Evolutionary conservation across 805 yeast species (phyloP), one percentile per base, ranked within the genome.

Genomic region (Kuraishia capsulata): DNA sequence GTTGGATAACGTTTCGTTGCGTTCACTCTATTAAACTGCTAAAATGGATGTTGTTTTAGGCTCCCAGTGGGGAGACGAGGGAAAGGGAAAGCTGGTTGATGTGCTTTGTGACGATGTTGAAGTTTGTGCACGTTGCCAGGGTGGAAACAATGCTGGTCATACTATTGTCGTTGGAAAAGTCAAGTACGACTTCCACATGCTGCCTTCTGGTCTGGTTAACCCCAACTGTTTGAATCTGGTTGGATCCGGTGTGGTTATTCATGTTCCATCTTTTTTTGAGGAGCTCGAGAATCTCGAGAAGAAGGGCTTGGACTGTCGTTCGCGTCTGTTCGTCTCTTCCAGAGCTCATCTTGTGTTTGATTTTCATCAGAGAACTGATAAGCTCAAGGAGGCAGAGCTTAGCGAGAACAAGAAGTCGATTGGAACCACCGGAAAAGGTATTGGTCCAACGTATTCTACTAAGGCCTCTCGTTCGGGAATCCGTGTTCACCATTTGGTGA

Each of bases 21-120:
- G 31, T 13, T 28, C 14, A 28, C 31, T 11, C 17, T 5, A 28
- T 8, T 28, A n/a, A n/a, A n/a, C n/a, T n/a, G n/a, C n/a, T n/a
- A n/a, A n/a, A n/a, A n/a, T n/a, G n/a, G 83, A 81, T 67, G 97
- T 92, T 47, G 99, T 92, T 39, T 73, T 92, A 54, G 99, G 99
- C 42, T 70, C 97, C 64, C 99, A 92, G 66, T 92, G 99, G 99
- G 99, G 99, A 47, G 99, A 92, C 59, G 99, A 92, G 76, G 99
- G 99, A 59, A 92, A 92, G 61, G 99, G 99, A 42, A 92, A 92
- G 64, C 74, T 92, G 42, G 99, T 92, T 36, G 98, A 92, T 60
- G 69, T 92, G 40, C 73, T 92, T 38, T 94, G 97, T 64, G 97
- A 90, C 54, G 79, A 86, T 49, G 82, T 92, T 52, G 97, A 92